Conservation (phyloP, 139 green algal species). For the Edaphochlamys debaryana region DNA sequence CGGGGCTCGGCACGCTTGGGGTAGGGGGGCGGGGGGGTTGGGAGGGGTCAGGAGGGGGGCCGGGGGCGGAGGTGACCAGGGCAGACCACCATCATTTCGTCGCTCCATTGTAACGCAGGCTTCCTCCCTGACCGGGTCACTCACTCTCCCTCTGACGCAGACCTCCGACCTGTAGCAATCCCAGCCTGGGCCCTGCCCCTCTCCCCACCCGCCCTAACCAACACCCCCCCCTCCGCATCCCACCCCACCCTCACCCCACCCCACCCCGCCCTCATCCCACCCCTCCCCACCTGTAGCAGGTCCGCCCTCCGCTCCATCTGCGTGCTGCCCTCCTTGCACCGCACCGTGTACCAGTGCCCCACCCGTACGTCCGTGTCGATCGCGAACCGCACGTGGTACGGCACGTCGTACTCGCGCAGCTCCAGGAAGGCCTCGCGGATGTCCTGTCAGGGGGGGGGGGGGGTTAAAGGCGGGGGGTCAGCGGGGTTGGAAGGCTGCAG, state of each 20-base stretch:
- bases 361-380: constrained; percentile 92
- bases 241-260: too few species aligned
- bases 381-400: constrained; percentile 94
- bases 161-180: too few species aligned
- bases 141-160: too few species aligned
- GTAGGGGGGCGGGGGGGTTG: neutral
- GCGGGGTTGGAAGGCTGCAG: neutral
- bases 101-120: too few species aligned
- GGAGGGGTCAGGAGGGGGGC: neutral
- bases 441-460: constrained; percentile 7
- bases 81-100: too few species aligned
- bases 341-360: constrained; percentile 92
- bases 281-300: constrained; percentile 67
- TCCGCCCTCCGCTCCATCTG: constrained; percentile 74
- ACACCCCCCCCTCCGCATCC: too few species aligned
- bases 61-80: too few species aligned
- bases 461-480: neutral
- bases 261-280: too few species aligned
- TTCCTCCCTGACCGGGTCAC: too few species aligned
- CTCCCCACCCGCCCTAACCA: too few species aligned
- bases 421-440: constrained; percentile 75
- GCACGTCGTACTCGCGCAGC: constrained; percentile 97
- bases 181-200: too few species aligned
- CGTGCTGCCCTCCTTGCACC: constrained; percentile 65
- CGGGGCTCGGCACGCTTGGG: constrained; percentile 76